These are phyloP conservation scores for Thraustochytrium striatum DNA, from an alignment of 352 stramenopile species.

Conservation along the genomic window DNA sequence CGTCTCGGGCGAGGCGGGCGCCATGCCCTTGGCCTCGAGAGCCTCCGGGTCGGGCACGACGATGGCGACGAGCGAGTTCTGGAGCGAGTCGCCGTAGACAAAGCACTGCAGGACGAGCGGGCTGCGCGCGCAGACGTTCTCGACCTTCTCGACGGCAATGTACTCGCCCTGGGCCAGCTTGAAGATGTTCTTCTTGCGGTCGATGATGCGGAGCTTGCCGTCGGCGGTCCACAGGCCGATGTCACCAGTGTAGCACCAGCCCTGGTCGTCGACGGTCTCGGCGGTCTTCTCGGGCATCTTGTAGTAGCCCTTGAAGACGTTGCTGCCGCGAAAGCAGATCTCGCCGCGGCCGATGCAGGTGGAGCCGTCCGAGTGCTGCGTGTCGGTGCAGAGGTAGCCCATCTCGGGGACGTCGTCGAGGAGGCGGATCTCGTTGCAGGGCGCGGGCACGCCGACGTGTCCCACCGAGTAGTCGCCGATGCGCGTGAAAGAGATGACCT, in stretches of 20 bases:
- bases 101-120: slow-evolving; percentile 84
- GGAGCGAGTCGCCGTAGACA: slow-evolving; percentile 90
- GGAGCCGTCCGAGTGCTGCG: slow-evolving; percentile 62
- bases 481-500: slow-evolving; percentile 67
- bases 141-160: slow-evolving; percentile 91
- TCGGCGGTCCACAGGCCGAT: slow-evolving; percentile 56
- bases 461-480: slow-evolving; percentile 69
- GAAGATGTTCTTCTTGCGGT: slow-evolving; percentile 89
- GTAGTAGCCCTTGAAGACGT: slow-evolving; percentile 70
- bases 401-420: slow-evolving; percentile 90
- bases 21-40: slow-evolving; percentile 70
- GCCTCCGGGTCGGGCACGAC: slow-evolving; percentile 85
- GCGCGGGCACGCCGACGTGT: slow-evolving; percentile 83
- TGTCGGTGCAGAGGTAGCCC: slow-evolving; percentile 82
- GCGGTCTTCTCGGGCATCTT: slow-evolving; percentile 64
- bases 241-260: slow-evolving; percentile 59
- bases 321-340: slow-evolving; percentile 59
- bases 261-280: slow-evolving; percentile 71
- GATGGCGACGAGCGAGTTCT: slow-evolving; percentile 87
- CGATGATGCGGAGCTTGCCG: slow-evolving; percentile 73
- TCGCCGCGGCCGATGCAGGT: slow-evolving; percentile 62
- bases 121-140: slow-evolving; percentile 85
- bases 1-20: slow-evolving; percentile 55
- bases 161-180: slow-evolving; percentile 92
- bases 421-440: slow-evolving; percentile 81